phyloP scores from a whole-genome alignment of 2,329 filamentous ascomycete genomes.

The Hypomyces perniciosus region DNA sequence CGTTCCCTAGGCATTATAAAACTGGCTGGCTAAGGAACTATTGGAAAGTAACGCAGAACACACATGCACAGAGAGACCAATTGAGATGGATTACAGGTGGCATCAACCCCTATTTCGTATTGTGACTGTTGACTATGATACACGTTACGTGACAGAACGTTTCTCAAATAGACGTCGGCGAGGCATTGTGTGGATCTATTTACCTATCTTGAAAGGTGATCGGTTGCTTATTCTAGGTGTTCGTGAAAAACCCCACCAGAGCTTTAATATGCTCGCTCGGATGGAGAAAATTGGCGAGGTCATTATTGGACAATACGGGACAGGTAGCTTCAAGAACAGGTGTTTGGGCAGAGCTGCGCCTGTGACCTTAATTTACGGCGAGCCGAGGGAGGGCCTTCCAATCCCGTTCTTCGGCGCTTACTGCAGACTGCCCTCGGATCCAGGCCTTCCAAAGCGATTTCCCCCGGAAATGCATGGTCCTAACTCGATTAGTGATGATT shows the following conservation, averaged over 20 bases:
- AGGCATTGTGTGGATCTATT: background rate
- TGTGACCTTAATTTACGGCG: background rate
- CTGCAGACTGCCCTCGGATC: background rate
- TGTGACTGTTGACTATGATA: too few relatives aligned
- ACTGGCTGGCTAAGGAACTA: too few relatives aligned
- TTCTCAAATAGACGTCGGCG: background rate
- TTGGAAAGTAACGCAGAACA: too few relatives aligned
- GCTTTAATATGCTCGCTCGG: background rate
- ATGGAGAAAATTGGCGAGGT: background rate
- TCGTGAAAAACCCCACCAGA: background rate
- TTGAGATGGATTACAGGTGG: too few relatives aligned
- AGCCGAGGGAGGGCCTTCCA: background rate
- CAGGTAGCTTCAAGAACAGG: background rate
- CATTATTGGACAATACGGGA: background rate
- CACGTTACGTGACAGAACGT: too few relatives aligned
- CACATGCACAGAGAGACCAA: too few relatives aligned
- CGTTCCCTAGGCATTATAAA: too few relatives aligned
- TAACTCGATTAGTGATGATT: background rate
- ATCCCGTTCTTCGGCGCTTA: background rate
- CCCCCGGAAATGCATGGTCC: background rate
- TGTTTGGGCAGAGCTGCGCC: background rate
- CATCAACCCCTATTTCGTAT: too few relatives aligned
- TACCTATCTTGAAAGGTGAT: background rate
- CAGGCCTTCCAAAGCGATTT: background rate
- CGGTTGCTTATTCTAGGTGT: background rate